Conservation (phyloP, 257 asterid species). For the Orobanche coerulescens region DNA sequence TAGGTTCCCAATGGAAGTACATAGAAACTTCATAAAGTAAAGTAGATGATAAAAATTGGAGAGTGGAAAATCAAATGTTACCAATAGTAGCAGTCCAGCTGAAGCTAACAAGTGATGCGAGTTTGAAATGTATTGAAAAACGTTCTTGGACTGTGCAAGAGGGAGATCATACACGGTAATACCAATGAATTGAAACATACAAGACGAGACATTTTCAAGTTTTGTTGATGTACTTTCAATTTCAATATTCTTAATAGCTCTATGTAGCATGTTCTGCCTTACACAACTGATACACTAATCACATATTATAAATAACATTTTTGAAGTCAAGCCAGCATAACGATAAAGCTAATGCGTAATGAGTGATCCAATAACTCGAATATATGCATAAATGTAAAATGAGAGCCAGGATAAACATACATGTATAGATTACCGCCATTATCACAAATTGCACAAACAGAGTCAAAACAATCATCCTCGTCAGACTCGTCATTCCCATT, state of each 20-base stretch:
- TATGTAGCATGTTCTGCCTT: neutral
- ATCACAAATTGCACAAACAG: constrained; percentile 71
- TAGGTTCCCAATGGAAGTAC: neutral
- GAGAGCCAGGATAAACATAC: constrained; percentile 31
- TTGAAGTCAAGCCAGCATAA: constrained; percentile 7
- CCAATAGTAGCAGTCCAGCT: neutral
- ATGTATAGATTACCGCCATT: constrained; percentile 53
- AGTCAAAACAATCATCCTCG: constrained; percentile 50
- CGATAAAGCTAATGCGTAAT: neutral
- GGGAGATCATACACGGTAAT: neutral
- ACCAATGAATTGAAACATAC: neutral
- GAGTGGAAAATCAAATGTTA: neutral
- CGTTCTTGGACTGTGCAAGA: neutral
- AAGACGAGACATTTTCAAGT: neutral
- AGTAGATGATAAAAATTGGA: neutral
- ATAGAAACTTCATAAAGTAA: neutral
- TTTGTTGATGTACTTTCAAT: neutral
- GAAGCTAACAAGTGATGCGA: neutral
- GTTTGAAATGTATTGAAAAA: neutral
- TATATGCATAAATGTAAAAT: neutral
- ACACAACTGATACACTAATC: constrained; percentile 2
- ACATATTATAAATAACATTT: neutral
- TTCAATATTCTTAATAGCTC: neutral
- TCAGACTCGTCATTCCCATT: constrained; percentile 36
- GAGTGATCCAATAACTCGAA: neutral